These are phyloP conservation scores for Arthrobotrys entomopaga DNA, from an alignment of 2,329 filamentous ascomycete genomes.

Conservation along the genomic window DNA sequence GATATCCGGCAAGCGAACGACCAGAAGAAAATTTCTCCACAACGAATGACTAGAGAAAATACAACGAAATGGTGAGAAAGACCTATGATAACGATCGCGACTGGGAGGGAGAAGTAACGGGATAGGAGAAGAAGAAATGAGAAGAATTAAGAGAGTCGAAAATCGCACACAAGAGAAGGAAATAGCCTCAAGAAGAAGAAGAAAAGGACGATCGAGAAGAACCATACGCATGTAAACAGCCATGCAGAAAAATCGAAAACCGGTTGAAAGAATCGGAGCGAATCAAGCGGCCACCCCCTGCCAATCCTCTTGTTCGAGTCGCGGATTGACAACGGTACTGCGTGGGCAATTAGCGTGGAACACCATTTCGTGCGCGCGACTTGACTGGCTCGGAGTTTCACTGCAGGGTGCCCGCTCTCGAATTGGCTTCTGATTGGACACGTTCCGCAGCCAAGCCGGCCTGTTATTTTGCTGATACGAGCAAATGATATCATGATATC, in stretches of 20 bases:
- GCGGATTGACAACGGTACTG: slow-evolving; percentile 35
- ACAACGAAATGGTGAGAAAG: not conserved
- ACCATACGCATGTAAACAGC: not conserved
- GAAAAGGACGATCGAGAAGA: slow-evolving; percentile 5
- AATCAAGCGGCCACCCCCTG: not conserved
- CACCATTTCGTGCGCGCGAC: slow-evolving; percentile 15
- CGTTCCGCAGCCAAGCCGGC: slow-evolving; percentile 25
- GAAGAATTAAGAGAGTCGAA: slow-evolving; percentile 1
- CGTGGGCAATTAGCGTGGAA: slow-evolving; percentile 31
- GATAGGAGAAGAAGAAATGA: not conserved
- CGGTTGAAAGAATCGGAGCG: slow-evolving; percentile 16
- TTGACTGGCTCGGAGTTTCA: slow-evolving; percentile 40
- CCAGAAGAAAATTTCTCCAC: not conserved
- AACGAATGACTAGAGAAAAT: not conserved
- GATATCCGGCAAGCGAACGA: slow-evolving; percentile 5
- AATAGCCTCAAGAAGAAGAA: too few species aligned
- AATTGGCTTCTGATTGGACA: slow-evolving; percentile 13
- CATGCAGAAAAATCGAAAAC: not conserved
- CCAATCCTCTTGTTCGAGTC: slow-evolving; percentile 8
- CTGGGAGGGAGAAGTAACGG: not conserved
- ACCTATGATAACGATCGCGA: not conserved
- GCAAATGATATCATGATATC: not conserved
- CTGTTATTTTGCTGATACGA: slow-evolving; percentile 32
- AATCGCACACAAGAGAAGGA: slow-evolving; percentile 7
- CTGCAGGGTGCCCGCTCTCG: slow-evolving; percentile 13